These are phyloP conservation scores for Schwanniomyces etchellsii DNA, from an alignment of 1,139 yeast species.

Conservation along the genomic window DNA sequence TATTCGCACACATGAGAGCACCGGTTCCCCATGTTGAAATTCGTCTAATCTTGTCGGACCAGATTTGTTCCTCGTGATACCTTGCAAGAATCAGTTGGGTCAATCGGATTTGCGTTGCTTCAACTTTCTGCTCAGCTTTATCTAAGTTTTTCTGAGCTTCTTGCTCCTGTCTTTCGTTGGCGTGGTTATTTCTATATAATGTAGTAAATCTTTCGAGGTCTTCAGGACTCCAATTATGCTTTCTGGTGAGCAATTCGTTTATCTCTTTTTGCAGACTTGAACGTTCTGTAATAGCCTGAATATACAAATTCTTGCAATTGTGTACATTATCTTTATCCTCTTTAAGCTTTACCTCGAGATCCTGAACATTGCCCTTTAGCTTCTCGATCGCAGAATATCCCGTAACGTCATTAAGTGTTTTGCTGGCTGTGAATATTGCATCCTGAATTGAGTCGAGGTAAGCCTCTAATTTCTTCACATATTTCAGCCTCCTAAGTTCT, in stretches of 20 bases:
- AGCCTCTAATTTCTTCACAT: slow-evolving; percentile 38
- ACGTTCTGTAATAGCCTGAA: slow-evolving; percentile 59
- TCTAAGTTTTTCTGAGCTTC: slow-evolving; percentile 46
- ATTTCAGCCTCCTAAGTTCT: slow-evolving; percentile 14
- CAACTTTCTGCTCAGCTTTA: slow-evolving; percentile 59
- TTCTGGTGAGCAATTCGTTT: slow-evolving; percentile 81
- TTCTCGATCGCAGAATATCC: slow-evolving; percentile 83
- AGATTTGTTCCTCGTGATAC: slow-evolving; percentile 94
- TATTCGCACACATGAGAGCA: slow-evolving; percentile 82
- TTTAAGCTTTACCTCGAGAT: slow-evolving; percentile 43
- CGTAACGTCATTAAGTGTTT: slow-evolving; percentile 81
- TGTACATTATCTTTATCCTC: slow-evolving; percentile 46
- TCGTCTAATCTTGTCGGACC: slow-evolving; percentile 94
- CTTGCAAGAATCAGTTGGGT: slow-evolving; percentile 78
- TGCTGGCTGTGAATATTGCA: slow-evolving; percentile 63
- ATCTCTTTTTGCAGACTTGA: slow-evolving; percentile 77
- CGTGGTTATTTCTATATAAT: slow-evolving; percentile 76
- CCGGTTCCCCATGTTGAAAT: slow-evolving; percentile 98
- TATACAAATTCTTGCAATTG: slow-evolving; percentile 47
- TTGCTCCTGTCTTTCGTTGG: slow-evolving; percentile 58
- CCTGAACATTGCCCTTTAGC: slow-evolving; percentile 57
- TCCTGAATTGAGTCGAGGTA: slow-evolving; percentile 63
- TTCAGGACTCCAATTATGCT: slow-evolving; percentile 68
- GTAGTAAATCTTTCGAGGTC: slow-evolving; percentile 85
- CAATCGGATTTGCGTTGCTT: slow-evolving; percentile 61